phyloP scores from a whole-genome alignment of 1,284 basidiomycete genomes.

The Thecaphora thlaspeos region DNA sequence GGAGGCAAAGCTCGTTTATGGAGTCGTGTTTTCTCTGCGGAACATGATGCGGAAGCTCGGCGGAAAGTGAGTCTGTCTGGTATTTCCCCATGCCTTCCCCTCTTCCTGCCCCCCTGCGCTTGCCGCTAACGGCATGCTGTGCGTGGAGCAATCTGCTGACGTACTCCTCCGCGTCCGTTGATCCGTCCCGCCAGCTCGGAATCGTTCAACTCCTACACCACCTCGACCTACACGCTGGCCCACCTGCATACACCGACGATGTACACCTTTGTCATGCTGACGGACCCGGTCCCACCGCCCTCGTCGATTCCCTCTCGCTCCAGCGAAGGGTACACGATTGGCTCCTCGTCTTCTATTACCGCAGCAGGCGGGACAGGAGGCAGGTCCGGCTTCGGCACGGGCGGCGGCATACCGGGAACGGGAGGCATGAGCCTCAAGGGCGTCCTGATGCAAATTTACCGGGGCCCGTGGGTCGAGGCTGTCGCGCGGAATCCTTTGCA shows the following conservation, averaged over 20 bases:
- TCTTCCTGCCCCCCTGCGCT: too few relatives aligned
- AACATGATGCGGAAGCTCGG: constrained; percentile 90
- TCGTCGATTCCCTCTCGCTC: constrained; percentile 28
- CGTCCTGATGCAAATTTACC: constrained; percentile 81
- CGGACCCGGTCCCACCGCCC: constrained; percentile 70
- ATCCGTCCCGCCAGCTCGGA: constrained; percentile 60
- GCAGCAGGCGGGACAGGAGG: constrained; percentile 4
- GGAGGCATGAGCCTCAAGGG: constrained; percentile 66
- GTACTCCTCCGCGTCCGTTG: not conserved
- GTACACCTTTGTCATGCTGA: constrained; percentile 93
- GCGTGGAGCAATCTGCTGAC: not conserved
- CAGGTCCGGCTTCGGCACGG: constrained; percentile 25
- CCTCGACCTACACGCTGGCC: constrained; percentile 88
- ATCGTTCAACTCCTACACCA: constrained; percentile 84
- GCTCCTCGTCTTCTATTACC: constrained; percentile 14
- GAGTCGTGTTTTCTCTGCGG: constrained; percentile 83
- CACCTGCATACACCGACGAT: constrained; percentile 86
- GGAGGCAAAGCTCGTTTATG: constrained; percentile 95
- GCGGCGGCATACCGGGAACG: constrained; percentile 51
- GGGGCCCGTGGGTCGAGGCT: constrained; percentile 86
- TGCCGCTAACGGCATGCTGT: too few relatives aligned
- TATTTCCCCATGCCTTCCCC: not conserved
- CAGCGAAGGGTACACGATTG: constrained; percentile 29
- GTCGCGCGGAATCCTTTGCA: constrained; percentile 88
- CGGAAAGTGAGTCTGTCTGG: constrained; percentile 26